Percentiles rank a stretch among this genome's conserved stretches.
phyloP scores from a whole-genome alignment of 2,329 filamentous ascomycete species.

The Rhinocladiella mackenziei region DNA sequence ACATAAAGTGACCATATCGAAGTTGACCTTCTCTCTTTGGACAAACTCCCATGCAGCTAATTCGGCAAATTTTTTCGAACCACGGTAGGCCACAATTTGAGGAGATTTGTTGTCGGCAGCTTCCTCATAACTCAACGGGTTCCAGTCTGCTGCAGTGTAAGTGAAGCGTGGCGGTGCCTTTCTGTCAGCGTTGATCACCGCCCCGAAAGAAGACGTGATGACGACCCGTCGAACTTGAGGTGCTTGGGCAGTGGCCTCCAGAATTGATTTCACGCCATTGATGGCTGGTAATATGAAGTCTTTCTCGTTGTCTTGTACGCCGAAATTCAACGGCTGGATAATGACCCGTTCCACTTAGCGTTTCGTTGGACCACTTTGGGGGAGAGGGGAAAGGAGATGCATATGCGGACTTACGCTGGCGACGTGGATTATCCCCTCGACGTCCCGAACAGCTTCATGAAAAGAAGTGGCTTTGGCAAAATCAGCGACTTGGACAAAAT shows the following conservation, averaged over 20 bases:
- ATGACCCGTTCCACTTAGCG: too few species aligned
- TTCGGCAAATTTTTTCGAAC: conserved; percentile 62
- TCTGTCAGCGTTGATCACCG: conserved; percentile 54
- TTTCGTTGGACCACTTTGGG: too few species aligned
- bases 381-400: too few species aligned
- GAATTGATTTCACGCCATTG: conserved; percentile 59
- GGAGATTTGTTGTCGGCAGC: conserved; percentile 32
- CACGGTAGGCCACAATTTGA: conserved; percentile 40
- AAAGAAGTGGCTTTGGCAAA: conserved; percentile 69
- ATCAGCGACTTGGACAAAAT: conserved; percentile 66
- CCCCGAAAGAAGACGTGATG: conserved; percentile 64
- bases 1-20: conserved; percentile 46
- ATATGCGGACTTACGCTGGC: conserved; percentile 46
- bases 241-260: conserved; percentile 57
- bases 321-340: conserved; percentile 62
- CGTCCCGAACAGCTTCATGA: conserved; percentile 58
- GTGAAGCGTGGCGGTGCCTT: conserved; percentile 30
- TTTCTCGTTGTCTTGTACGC: conserved; percentile 65
- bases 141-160: conserved; percentile 40
- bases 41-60: conserved; percentile 46
- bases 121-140: conserved; percentile 43
- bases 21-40: conserved; percentile 35
- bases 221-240: conserved; percentile 70
- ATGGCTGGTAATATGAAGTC: conserved; percentile 56
- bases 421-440: conserved; percentile 70